Evolutionary conservation across 805 yeast species (phyloP), one percentile per base, ranked within the genome.

Genomic region (Kazachstania bromeliacearum): DNA sequence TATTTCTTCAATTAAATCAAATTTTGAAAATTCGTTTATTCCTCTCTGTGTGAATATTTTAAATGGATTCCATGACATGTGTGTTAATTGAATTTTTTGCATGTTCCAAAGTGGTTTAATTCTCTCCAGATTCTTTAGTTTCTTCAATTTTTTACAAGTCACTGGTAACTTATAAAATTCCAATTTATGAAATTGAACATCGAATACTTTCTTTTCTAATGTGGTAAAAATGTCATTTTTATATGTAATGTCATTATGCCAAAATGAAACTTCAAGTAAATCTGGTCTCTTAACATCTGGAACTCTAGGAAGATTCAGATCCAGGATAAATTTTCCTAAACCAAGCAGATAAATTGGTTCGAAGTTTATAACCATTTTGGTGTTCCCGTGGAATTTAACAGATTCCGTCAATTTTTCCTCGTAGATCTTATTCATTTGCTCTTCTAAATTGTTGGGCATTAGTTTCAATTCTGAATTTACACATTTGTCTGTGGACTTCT

Each of bases 21-120:
- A 7, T 13, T 8, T 8, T 26, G 12, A 3, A 26, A 26, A 5
- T 10, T 10, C 6, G n/a, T n/a, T n/a, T n/a, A n/a, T n/a, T n/a
- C n/a, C n/a, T n/a, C n/a, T n/a, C n/a, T n/a, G n/a, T n/a, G n/a
- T 26, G 12, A 26, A 15, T 12, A 28, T 27, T 16, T 25, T 30
- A 26, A 53, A 43, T 6, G 56, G 56, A 25, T 46, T 34, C 57
- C 57, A 51, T 6, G 39, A 35, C 26, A 49, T 28, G 7, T 28
- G 21, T 28, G 37, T 46, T 16, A 46, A 7, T 14, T 31, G 30
- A 6, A 26, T 32, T 29, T 41, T 47, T 3, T 40, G 31, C 6
- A 51, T n/a, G 30, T 29, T 33, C 59, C 57, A 52, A 7, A 20
- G 26, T 15, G 13, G 18, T 14, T 30, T 13, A 12, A 12, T 19